Evolutionary conservation across 2,329 filamentous ascomycete species (phyloP).

Genomic region (Colletotrichum paranaense): DNA sequence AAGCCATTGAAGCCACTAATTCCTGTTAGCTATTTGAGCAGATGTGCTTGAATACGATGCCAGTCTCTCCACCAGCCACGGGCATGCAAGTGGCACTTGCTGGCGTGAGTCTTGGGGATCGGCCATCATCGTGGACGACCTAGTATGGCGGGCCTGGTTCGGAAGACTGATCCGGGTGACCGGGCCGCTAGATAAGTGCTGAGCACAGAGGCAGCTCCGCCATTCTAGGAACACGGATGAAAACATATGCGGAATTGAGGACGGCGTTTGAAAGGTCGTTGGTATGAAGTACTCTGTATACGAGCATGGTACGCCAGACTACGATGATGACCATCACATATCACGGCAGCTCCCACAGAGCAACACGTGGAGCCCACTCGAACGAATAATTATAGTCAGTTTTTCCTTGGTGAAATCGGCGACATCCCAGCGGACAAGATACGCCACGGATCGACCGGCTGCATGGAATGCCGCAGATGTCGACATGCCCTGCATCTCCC

Average conservation of each 20-base stretch:
- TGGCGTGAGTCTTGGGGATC: not conserved
- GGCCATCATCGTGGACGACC: not conserved
- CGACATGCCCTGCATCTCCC: not conserved
- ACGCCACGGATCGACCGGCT: not conserved
- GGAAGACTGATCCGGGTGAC: not conserved
- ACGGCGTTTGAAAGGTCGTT: not conserved
- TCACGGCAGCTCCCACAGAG: not conserved
- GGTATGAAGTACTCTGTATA: not conserved
- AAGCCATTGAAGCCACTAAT: conserved; percentile 21
- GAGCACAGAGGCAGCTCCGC: not conserved
- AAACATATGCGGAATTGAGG: not conserved
- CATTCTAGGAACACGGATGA: not conserved
- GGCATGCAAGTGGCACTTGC: not conserved
- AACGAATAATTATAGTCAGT: not conserved
- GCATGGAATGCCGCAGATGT: not conserved
- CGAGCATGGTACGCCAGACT: not conserved
- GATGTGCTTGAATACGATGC: not conserved
- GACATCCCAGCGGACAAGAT: not conserved
- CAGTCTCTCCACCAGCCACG: conserved; percentile 3
- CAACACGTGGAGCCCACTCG: not conserved
- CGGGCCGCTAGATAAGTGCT: not conserved
- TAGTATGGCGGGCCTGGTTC: not conserved
- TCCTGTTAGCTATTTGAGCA: not conserved
- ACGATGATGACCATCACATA: not conserved
- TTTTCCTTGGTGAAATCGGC: not conserved